Conservation (phyloP, 345 rosid species). For the Euphorbia tirucalli region DNA sequence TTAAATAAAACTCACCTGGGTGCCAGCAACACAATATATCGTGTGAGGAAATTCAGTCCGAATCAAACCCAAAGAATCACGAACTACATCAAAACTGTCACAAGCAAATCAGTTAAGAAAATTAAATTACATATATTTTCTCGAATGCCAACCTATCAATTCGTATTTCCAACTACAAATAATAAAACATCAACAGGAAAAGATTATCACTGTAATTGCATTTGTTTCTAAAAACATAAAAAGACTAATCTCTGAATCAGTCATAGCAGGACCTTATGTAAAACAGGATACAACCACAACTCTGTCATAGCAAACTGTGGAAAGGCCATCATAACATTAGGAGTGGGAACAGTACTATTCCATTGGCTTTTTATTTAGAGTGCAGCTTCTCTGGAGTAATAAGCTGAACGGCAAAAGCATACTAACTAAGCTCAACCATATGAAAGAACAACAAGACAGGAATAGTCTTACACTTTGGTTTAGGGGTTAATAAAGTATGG, state of each 20-base stretch:
- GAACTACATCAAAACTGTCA: conserved; percentile 76
- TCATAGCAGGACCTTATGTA: not conserved
- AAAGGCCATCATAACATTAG: not conserved
- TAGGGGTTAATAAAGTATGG: too few relatives aligned
- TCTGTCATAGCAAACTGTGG: not conserved
- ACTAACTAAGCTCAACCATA: not conserved
- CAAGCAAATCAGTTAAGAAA: conserved; percentile 15
- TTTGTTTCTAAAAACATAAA: not conserved
- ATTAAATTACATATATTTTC: not conserved
- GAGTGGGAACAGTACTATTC: not conserved
- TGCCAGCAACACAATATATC: conserved; percentile 78
- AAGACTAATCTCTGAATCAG: not conserved
- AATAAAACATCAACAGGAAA: not conserved
- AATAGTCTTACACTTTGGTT: too few relatives aligned
- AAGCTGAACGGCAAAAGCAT: not conserved
- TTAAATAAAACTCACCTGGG: conserved; percentile 54
- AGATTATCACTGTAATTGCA: not conserved
- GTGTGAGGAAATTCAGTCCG: conserved; percentile 89
- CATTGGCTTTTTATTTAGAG: not conserved
- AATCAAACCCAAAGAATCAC: conserved; percentile 78
- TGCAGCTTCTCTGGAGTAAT: not conserved
- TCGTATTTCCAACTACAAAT: not conserved
- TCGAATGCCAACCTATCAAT: not conserved
- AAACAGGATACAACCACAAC: not conserved
- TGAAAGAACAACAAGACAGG: not conserved